A percentile compares a stretch with the other conserved stretches of the same genome.
Evolutionary conservation across 2,329 filamentous ascomycete species (phyloP).

Genomic region (Pseudocercospora cruenta): DNA sequence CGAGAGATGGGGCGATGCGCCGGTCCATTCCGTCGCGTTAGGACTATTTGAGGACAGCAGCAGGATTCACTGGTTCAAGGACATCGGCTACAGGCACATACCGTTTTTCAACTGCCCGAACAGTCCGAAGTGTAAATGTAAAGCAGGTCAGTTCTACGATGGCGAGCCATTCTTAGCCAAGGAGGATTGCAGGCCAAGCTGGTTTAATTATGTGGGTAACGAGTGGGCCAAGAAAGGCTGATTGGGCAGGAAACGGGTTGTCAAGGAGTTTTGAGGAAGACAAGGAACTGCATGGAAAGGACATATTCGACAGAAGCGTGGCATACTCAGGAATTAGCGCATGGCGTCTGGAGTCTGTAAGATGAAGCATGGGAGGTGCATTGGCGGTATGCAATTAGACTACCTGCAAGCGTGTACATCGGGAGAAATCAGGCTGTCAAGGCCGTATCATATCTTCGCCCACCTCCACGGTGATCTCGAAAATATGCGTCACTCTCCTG

Average conservation of each 20-base stretch:
- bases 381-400: neutral
- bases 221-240: constrained; percentile 25
- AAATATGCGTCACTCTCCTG: neutral
- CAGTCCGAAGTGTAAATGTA: constrained; percentile 90
- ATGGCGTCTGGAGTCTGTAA: constrained; percentile 18
- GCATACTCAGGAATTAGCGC: constrained; percentile 19
- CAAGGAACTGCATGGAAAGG: neutral
- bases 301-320: constrained; percentile 1
- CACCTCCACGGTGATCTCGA: neutral
- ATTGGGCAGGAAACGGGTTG: neutral
- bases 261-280: neutral
- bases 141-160: constrained; percentile 84
- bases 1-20: constrained; percentile 96
- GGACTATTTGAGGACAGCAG: constrained; percentile 88
- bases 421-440: neutral
- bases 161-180: constrained; percentile 82
- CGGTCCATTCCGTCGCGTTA: constrained; percentile 91
- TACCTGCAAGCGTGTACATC: neutral
- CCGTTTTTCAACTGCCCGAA: constrained; percentile 99
- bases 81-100: constrained; percentile 97
- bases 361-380: neutral
- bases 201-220: constrained; percentile 91
- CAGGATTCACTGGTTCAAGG: constrained; percentile 93
- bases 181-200: constrained; percentile 93
- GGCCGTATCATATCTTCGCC: neutral